Conservation (phyloP, 257 asterid species). For the Ehretia macrophylla region DNA sequence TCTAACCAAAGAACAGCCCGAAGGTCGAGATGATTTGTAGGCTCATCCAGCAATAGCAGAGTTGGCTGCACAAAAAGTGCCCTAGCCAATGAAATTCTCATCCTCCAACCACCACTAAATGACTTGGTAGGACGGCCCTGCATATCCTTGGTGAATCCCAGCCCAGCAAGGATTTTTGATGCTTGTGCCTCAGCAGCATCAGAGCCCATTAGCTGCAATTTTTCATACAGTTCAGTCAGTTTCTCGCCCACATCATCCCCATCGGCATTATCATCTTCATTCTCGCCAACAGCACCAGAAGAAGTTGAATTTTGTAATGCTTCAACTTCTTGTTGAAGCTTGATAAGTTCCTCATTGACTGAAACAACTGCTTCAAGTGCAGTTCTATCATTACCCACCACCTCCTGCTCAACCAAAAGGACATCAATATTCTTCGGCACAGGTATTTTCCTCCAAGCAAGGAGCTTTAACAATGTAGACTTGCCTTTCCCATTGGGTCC, state of each 20-base stretch:
- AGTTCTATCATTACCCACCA: conserved; percentile 25
- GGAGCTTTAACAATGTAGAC: conserved; percentile 43
- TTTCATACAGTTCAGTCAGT: conserved; percentile 59
- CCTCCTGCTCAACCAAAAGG: conserved; percentile 30
- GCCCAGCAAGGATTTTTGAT: conserved; percentile 67
- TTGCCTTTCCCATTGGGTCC: conserved; percentile 82
- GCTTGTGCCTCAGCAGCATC: conserved; percentile 84
- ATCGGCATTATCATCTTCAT: conserved; percentile 27
- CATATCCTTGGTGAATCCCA: conserved; percentile 68
- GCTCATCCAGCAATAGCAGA: conserved; percentile 59
- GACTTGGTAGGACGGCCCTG: conserved; percentile 57
- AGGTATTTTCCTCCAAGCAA: conserved; percentile 29
- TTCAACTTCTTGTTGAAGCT: conserved; percentile 54
- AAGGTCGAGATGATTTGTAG: conserved; percentile 73
- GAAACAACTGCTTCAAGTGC: conserved; percentile 36
- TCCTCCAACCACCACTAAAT: conserved; percentile 82
- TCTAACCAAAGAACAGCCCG: conserved; percentile 74
- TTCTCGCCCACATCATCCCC: conserved; percentile 50
- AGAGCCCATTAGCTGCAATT: conserved; percentile 60
- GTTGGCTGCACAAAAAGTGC: conserved; percentile 80
- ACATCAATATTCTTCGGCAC: conserved; percentile 30
- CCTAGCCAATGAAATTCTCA: conserved; percentile 70
- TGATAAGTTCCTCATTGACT: conserved; percentile 60
- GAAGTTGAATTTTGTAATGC: conserved; percentile 37
- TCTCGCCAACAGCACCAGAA: conserved; percentile 26